phyloP scores from a whole-genome alignment of 1,284 basidiomycete genomes.

The Cystobasidium sp. region DNA sequence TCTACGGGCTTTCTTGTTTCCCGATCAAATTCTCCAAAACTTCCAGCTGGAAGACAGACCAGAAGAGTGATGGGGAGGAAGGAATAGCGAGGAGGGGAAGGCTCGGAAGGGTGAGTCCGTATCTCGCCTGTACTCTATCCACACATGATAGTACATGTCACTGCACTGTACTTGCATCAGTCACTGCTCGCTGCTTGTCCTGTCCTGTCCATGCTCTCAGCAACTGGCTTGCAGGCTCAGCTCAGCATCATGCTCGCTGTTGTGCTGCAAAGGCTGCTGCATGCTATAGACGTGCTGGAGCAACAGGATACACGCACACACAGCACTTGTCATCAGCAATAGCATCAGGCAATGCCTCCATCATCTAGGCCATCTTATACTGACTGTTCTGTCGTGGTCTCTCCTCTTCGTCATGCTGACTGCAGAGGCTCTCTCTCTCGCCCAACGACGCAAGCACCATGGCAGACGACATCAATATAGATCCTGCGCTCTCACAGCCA shows the following conservation, averaged over 20 bases:
- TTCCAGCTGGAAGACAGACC: neutral
- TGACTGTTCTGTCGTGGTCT: no score
- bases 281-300: no score
- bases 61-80: slow-evolving; percentile 19
- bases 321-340: no score
- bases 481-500: slow-evolving; percentile 2
- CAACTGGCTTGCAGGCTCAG: no score
- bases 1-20: neutral
- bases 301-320: no score
- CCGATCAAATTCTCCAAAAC: slow-evolving; percentile 3
- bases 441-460: neutral
- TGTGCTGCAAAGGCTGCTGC: no score
- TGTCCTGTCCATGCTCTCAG: no score
- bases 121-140: neutral
- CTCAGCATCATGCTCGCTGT: no score
- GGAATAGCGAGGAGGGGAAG: slow-evolving; percentile 15
- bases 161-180: neutral
- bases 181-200: neutral
- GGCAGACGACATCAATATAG: slow-evolving; percentile 27
- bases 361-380: no score
- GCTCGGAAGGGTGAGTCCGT: slow-evolving; percentile 7
- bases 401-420: neutral
- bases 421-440: neutral
- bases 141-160: neutral
- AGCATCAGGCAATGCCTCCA: no score